Conservation (phyloP, 176 grass and related monocot genomes). For the Puccinellia tenuiflora region DNA sequence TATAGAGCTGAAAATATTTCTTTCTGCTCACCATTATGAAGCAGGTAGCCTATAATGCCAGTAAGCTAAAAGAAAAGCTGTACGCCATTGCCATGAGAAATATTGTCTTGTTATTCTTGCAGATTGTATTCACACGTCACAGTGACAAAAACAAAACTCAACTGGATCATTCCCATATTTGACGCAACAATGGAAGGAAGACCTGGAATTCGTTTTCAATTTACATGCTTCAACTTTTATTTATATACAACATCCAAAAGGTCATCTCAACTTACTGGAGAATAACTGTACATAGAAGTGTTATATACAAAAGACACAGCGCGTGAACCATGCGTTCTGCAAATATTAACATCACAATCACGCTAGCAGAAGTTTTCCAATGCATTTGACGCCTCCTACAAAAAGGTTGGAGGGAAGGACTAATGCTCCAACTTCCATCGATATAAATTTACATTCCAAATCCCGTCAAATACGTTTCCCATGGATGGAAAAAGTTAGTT, state of each 20-base stretch:
- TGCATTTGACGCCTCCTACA: constrained; percentile 12
- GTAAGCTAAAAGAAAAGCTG: too few species aligned
- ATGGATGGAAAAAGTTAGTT: constrained; percentile 33
- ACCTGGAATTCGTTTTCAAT: background rate
- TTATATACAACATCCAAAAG: constrained; percentile 14
- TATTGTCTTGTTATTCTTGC: background rate
- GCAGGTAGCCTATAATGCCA: background rate
- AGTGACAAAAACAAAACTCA: background rate
- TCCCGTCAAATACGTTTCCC: constrained; percentile 8
- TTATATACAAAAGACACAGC: constrained; percentile 15
- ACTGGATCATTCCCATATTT: background rate
- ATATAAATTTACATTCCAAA: constrained; percentile 14
- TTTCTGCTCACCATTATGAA: background rate
- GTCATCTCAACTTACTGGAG: background rate
- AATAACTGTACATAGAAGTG: constrained; percentile 1
- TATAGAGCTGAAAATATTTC: background rate
- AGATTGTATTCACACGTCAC: background rate
- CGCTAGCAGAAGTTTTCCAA: background rate
- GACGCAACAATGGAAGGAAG: background rate
- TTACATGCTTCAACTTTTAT: background rate
- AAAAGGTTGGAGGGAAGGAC: constrained; percentile 22
- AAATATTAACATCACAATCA: constrained; percentile 12
- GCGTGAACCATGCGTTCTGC: background rate
- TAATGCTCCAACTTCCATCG: background rate
- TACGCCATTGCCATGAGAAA: background rate